Conservation (phyloP, 345 rosid species). For the Gossypium ekmanianum region DNA sequence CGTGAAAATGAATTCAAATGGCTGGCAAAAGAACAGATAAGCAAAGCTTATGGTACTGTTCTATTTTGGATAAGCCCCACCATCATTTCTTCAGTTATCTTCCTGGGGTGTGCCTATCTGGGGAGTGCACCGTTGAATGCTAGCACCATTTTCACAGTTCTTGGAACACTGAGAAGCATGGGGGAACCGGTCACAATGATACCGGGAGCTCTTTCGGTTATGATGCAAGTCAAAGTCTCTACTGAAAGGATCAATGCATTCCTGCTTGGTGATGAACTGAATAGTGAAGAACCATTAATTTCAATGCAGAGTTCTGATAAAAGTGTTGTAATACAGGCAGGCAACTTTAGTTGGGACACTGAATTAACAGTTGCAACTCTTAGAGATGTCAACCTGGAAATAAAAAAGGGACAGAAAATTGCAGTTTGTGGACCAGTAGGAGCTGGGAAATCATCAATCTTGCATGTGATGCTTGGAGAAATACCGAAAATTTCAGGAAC, state of each 20-base stretch:
- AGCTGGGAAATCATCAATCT: constrained; percentile 69
- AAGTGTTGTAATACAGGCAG: constrained; percentile 44
- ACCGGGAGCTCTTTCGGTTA: constrained; percentile 60
- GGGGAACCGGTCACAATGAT: constrained; percentile 62
- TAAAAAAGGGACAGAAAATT: constrained; percentile 48
- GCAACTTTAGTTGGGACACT: constrained; percentile 68
- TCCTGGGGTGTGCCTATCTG: constrained; percentile 51
- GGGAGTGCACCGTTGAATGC: constrained; percentile 58
- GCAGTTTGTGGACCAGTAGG: constrained; percentile 82
- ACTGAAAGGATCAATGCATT: constrained; percentile 50
- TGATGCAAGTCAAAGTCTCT: constrained; percentile 74
- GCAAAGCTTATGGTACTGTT: constrained; percentile 39
- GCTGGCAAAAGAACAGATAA: constrained; percentile 48
- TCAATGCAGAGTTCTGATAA: constrained; percentile 18
- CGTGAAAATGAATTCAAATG: constrained; percentile 61
- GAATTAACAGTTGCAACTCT: constrained; percentile 41
- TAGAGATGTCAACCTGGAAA: constrained; percentile 37
- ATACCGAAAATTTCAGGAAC: constrained; percentile 61
- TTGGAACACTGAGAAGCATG: constrained; percentile 61
- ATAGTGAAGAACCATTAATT: constrained; percentile 27
- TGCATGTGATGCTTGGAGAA: constrained; percentile 63
- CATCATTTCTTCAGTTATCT: constrained; percentile 57
- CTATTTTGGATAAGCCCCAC: constrained; percentile 75
- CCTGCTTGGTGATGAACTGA: constrained; percentile 60
- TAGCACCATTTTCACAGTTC: constrained; percentile 66